Base-by-base conservation (phyloP, 108 stramenopile species). In the Nannochloropsis oceanica region DNA sequence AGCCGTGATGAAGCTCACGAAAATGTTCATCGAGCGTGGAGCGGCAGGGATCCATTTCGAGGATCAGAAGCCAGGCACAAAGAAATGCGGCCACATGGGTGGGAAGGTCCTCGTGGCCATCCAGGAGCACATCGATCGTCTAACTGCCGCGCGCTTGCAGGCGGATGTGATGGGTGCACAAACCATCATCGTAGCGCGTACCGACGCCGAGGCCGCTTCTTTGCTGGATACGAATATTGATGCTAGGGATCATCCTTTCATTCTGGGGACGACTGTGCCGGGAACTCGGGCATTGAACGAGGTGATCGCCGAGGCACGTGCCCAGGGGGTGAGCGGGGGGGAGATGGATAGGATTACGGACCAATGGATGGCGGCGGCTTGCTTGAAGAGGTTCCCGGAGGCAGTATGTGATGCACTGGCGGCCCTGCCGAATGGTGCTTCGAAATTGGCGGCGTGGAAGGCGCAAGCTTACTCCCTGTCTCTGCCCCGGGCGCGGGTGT, bases 131-230 rank as follows among this genome's bases (percentile, higher is more conserved):
- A 91, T 93, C 86, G 96, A 97, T 91, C 94, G 97, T 9, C 89
- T 98, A 59, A 93, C 94, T 12, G 97, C 96, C 27, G 95, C 96
- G 20, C 93, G 97, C 27, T 88, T 98, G 59, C 95, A 96, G 50
- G 92, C 92, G 25, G 97, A 97, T 91, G 93, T 97, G 84, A 89
- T 97, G 83, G 96, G 96, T 25, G 90, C 50, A 9, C 90, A 93
- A 82, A 91, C 94, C 82, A 83, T 98, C 26, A 91, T 98, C 87
- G 94, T 98, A 1, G 95, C 95, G 1, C 87, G 97, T 20, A 98
- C 97, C 7, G 97, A 98, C 91, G 96, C 95, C 27, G 96, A 98
- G 90, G 96, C 97, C 25, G 97, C 97, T 44, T 95, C 95, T n/a
- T 88, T 98, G 81, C 90, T 98, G 81, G 96, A 96, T 86, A 94